Conservation (phyloP, 306 rosid genomes). For the Sicyos baderoa region DNA sequence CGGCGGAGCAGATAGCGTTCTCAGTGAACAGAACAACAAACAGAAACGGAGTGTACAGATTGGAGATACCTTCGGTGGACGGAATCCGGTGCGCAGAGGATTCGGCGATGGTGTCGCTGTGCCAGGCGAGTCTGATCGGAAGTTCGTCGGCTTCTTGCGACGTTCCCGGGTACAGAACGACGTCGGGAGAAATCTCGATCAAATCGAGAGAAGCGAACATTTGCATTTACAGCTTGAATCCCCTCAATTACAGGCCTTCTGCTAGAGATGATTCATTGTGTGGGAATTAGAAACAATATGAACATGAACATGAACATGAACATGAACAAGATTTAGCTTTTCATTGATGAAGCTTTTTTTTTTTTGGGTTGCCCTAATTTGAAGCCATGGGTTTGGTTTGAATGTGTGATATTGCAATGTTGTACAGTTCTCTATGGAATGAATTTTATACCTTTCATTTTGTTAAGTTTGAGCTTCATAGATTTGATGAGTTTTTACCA, state of each 20-base stretch:
- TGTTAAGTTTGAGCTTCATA: too few species aligned
- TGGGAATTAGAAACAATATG: constrained; percentile 27
- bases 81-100: constrained; percentile 91
- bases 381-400: background rate
- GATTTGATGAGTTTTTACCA: too few species aligned
- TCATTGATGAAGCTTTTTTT: background rate
- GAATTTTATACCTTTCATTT: too few species aligned
- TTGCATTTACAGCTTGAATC: constrained; percentile 77
- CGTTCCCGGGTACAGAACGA: constrained; percentile 71
- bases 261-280: constrained; percentile 48
- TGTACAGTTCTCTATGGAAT: background rate
- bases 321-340: background rate
- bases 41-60: constrained; percentile 56
- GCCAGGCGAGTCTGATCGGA: constrained; percentile 62
- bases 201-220: constrained; percentile 66
- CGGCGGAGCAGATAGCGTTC: constrained; percentile 60
- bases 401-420: background rate
- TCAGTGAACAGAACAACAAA: constrained; percentile 90
- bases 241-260: constrained; percentile 77
- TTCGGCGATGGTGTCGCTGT: constrained; percentile 64
- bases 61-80: constrained; percentile 85
- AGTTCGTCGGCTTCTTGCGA: constrained; percentile 71
- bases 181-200: constrained; percentile 63
- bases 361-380: background rate
- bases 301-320: background rate